These are phyloP conservation scores for Quercus robur DNA, from an alignment of 306 rosid genomes.

Conservation along the genomic window DNA sequence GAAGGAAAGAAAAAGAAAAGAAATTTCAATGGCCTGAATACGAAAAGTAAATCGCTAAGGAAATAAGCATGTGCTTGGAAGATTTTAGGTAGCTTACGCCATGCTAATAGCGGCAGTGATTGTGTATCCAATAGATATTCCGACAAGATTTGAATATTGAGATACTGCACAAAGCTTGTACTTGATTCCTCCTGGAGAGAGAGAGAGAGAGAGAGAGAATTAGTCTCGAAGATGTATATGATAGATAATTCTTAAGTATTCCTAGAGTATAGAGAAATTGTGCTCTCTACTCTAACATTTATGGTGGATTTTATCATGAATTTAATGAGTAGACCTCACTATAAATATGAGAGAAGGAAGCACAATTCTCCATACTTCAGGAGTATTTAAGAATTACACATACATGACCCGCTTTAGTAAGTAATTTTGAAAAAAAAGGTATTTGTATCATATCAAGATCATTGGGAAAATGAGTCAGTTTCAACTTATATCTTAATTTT, in stretches of 20 bases:
- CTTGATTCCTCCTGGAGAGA: conserved; percentile 1
- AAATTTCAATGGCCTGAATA: background rate
- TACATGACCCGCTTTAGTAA: background rate
- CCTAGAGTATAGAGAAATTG: background rate
- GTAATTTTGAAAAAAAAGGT: background rate
- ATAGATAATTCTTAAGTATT: too few relatives aligned
- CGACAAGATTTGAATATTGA: conserved; percentile 16
- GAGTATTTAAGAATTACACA: background rate
- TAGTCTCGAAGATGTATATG: too few relatives aligned
- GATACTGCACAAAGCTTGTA: conserved; percentile 16
- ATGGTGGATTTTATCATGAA: rapidly evolving
- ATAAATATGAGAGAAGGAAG: rapidly evolving
- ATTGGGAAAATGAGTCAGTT: background rate
- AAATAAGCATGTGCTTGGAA: background rate
- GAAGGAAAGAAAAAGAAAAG: background rate
- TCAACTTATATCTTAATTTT: background rate
- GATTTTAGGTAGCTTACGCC: background rate
- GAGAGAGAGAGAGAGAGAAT: background rate
- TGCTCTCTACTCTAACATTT: too few relatives aligned
- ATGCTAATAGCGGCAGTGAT: conserved; percentile 31
- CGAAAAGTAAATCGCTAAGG: background rate
- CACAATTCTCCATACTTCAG: too few relatives aligned
- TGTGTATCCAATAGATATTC: conserved; percentile 25
- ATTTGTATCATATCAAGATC: background rate
- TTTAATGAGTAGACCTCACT: too few relatives aligned